phyloP scores from a whole-genome alignment of 228 moss, liverwort and hornwort species.

The Sphagnum fallax region DNA sequence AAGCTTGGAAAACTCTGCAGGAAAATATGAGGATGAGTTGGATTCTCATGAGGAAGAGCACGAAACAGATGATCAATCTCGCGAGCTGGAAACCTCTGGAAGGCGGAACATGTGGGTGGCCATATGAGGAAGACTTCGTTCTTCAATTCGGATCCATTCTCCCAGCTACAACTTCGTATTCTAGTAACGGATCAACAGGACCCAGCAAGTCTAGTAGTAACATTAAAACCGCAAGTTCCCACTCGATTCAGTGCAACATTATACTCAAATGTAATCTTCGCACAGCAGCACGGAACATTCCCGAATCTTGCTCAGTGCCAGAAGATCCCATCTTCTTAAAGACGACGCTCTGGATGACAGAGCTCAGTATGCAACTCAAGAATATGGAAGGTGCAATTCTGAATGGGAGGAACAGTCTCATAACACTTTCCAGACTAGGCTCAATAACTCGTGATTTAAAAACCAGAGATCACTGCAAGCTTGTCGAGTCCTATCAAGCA shows the following conservation, averaged over 20 bases:
- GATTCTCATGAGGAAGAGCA: conserved; percentile 73
- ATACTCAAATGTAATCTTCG: conserved; percentile 51
- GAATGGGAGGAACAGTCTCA: conserved; percentile 53
- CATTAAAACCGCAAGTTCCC: conserved; percentile 14
- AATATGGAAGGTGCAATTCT: conserved; percentile 48
- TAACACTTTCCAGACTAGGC: conserved; percentile 20
- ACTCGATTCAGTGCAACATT: conserved; percentile 72
- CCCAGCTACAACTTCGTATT: conserved; percentile 13
- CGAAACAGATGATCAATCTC: conserved; percentile 67
- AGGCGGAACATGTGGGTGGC: conserved; percentile 43
- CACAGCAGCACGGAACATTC: too few relatives aligned
- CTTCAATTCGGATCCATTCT: conserved; percentile 78
- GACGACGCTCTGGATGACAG: conserved; percentile 46
- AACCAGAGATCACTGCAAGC: conserved; percentile 27
- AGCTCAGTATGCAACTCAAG: conserved; percentile 64
- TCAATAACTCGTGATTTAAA: conserved; percentile 35
- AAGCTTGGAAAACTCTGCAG: conserved; percentile 50
- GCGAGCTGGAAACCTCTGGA: conserved; percentile 73
- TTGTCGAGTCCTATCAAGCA: conserved; percentile 40
- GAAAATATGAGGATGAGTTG: conserved; percentile 74
- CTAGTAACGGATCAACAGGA: too few relatives aligned
- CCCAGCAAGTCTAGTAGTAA: too few relatives aligned
- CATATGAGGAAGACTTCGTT: conserved; percentile 54
- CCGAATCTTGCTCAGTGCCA: conserved; percentile 12
- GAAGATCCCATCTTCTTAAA: conserved; percentile 7